phyloP scores from a whole-genome alignment of 106 monocot genomes.

The Vanilla planifolia region DNA sequence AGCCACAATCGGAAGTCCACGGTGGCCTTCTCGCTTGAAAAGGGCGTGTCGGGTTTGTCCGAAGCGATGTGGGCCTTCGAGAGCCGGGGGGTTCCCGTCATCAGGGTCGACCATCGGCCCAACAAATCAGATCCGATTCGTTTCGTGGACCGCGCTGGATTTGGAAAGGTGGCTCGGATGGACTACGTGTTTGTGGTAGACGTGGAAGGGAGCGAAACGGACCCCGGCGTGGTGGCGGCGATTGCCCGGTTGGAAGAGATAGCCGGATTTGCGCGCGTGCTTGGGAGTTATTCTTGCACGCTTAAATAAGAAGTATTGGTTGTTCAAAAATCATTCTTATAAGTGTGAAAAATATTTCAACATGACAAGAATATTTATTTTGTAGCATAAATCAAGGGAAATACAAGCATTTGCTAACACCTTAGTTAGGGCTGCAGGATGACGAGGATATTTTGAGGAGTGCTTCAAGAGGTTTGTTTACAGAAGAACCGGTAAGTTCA shows the following conservation, averaged over 20 bases:
- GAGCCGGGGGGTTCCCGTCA: slow-evolving; percentile 34
- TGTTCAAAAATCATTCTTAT: too few relatives aligned
- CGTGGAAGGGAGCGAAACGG: slow-evolving; percentile 34
- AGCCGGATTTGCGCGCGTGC: slow-evolving; percentile 40
- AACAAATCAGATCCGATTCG: slow-evolving; percentile 45
- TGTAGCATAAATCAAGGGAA: too few relatives aligned
- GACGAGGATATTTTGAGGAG: too few relatives aligned
- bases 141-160: slow-evolving; percentile 10
- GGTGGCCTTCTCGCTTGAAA: slow-evolving; percentile 57
- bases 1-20: slow-evolving; percentile 35
- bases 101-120: slow-evolving; percentile 57
- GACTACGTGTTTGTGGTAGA: slow-evolving; percentile 62
- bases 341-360: too few relatives aligned
- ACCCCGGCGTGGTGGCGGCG: slow-evolving; percentile 17
- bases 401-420: too few relatives aligned
- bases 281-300: slow-evolving; percentile 36
- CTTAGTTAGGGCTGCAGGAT: too few relatives aligned
- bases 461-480: too few relatives aligned
- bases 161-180: background rate
- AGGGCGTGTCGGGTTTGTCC: slow-evolving; percentile 48
- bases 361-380: too few relatives aligned
- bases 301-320: too few relatives aligned
- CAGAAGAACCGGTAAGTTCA: too few relatives aligned
- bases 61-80: slow-evolving; percentile 55
- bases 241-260: slow-evolving; percentile 24